Conservation (phyloP, 2,329 filamentous ascomycete species). For the Cercospora canescens region DNA sequence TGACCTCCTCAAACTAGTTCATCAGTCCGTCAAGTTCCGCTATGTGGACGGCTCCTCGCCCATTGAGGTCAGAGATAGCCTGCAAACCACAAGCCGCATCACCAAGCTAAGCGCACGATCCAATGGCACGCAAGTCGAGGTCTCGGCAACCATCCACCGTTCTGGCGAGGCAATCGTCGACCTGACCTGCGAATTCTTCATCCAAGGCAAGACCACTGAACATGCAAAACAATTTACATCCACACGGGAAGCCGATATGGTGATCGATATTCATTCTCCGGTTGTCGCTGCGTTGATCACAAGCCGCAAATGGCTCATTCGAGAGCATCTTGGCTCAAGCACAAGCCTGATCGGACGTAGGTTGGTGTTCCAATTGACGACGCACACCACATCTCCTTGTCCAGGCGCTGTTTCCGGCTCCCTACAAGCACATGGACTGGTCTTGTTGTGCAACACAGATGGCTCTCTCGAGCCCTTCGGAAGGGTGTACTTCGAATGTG, state of each 20-base stretch:
- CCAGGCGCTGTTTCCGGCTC: neutral
- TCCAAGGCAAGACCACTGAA: neutral
- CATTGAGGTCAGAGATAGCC: neutral
- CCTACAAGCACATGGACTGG: neutral
- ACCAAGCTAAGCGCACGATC: neutral
- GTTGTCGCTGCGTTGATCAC: neutral
- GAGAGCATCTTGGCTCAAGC: neutral
- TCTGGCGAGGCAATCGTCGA: neutral
- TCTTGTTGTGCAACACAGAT: neutral
- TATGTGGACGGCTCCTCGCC: neutral
- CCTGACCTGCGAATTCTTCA: neutral
- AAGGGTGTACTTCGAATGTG: neutral
- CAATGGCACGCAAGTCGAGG: neutral
- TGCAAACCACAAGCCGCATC: neutral
- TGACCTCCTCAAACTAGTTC: neutral
- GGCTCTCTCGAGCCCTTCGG: neutral
- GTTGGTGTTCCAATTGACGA: neutral
- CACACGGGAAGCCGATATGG: neutral
- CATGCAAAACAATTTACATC: neutral
- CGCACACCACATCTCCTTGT: neutral
- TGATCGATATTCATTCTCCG: neutral
- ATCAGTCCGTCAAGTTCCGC: neutral
- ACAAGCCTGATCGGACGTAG: neutral
- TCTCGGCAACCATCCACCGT: neutral
- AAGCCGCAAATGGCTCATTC: neutral